Evolutionary conservation across 2,329 filamentous ascomycete genomes (phyloP).

Genomic region (Gyromitra esculenta): DNA sequence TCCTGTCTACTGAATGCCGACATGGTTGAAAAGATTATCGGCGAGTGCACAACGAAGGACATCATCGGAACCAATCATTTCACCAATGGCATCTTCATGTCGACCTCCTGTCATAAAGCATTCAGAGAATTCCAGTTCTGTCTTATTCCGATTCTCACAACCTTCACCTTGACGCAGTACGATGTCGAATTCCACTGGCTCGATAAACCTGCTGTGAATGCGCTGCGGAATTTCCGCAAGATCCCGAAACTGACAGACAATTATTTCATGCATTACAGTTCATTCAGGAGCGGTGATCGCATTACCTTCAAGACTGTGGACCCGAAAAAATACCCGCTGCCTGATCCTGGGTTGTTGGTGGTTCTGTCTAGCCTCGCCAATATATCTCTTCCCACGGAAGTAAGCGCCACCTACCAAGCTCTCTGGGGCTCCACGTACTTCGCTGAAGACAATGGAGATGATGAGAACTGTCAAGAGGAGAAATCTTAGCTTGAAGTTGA

Average conservation of each 20-base stretch:
- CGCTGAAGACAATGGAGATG: not conserved
- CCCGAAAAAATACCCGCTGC: constrained; percentile 3
- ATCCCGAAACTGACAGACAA: not conserved
- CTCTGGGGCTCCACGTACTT: not conserved
- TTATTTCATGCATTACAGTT: not conserved
- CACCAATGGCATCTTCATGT: constrained; percentile 30
- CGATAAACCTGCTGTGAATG: not conserved
- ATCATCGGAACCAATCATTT: constrained; percentile 1
- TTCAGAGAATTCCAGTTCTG: constrained; percentile 20
- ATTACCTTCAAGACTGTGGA: constrained; percentile 17
- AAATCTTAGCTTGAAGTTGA: not conserved
- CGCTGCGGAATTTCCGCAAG: not conserved
- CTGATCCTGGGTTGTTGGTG: constrained; percentile 27
- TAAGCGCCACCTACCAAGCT: not conserved
- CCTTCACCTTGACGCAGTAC: not conserved
- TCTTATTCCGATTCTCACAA: constrained; percentile 14
- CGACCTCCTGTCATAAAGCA: constrained; percentile 7
- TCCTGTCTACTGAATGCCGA: constrained; percentile 9
- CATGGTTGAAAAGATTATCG: constrained; percentile 15
- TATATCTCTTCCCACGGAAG: constrained; percentile 1
- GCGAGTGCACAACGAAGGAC: not conserved
- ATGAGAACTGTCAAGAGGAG: not conserved
- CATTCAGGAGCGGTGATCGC: not conserved
- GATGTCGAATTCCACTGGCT: constrained; percentile 27
- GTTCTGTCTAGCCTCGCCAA: not conserved